Base-by-base conservation (phyloP, 495 filamentous ascomycete species). In the Alectoria sarmentosa region DNA sequence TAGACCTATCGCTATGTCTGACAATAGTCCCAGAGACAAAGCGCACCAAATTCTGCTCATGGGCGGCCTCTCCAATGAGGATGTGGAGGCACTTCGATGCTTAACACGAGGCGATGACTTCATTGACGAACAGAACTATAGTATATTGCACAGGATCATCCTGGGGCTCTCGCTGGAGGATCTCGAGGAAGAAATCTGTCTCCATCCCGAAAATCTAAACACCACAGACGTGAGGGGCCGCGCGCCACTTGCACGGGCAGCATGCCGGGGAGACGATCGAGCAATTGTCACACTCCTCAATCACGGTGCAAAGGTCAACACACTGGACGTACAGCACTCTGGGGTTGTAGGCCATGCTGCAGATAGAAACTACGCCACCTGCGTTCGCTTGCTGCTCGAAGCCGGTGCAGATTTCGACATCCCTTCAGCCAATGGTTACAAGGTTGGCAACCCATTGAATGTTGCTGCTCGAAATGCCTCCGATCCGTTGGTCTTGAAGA, bases 191-290 rank as follows among this genome's bases (percentile, higher is more conserved):
- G 72, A 70, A 46, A 30, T 72, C n/a, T 4, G 46, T 26, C 38
- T 37, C 3, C 36, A 73, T 42, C 69, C 70, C 0, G 67, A 73
- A 19, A 62, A 75, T 32, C 56, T 76, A 21, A 64, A 77, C 46
- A 59, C 62, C 1, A 66, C 56, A 11, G 75, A 80, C 69, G 63
- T 68, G n/a, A 58, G 36, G 28, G 74, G 75, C 19, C 66, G 67
- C 36, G 76, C 76, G 19, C 73, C 78, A 41, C 60, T 79, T 19
- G 70, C 59, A 63, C 74, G 69, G 71, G 77, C 77, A 62, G 70
- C 74, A 21, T 37, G 46, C 32, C 37, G 69, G 42, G 72, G 72
- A 34, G 66, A 75, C 60, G 64, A 63, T 4, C 63, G 44, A 38
- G 42, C 68, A 26, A 62, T 73, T 0, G 64, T 54, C 1, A 65